Evolutionary conservation across 176 grass and related monocot genomes (phyloP).

Genomic region (Aegilops speltoides): DNA sequence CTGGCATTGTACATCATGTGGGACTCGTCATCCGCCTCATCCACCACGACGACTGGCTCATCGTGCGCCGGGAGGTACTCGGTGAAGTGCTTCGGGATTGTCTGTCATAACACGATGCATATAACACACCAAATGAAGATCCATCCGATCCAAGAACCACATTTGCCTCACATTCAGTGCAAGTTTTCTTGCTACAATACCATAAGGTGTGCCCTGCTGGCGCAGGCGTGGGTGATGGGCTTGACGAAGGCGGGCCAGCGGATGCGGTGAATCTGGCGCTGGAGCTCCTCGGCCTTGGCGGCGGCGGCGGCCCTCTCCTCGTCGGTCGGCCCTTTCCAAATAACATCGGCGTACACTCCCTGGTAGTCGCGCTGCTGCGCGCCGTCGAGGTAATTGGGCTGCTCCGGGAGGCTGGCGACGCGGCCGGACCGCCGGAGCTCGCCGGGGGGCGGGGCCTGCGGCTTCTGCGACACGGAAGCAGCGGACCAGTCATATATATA

Average conservation of each 20-base stretch:
- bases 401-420: not conserved
- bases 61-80: constrained; percentile 52
- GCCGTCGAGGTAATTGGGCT: not conserved
- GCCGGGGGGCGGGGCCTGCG: no score
- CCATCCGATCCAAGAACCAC: not conserved
- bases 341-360: not conserved
- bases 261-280: not conserved
- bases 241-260: not conserved
- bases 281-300: not conserved
- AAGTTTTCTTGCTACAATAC: not conserved
- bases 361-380: no score
- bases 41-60: constrained; percentile 34
- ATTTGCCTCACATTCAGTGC: not conserved
- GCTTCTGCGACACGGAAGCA: not conserved
- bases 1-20: constrained; percentile 41
- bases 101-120: constrained; percentile 26
- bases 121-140: not conserved
- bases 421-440: not conserved
- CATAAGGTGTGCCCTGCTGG: not conserved
- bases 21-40: constrained; percentile 52
- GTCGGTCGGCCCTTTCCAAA: not conserved
- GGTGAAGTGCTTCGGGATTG: constrained; percentile 39
- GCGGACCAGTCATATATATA: not conserved
- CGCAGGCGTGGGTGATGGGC: not conserved
- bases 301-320: not conserved